Conservation (phyloP, 441 rosid species). For the Gossypium davidsonii region DNA sequence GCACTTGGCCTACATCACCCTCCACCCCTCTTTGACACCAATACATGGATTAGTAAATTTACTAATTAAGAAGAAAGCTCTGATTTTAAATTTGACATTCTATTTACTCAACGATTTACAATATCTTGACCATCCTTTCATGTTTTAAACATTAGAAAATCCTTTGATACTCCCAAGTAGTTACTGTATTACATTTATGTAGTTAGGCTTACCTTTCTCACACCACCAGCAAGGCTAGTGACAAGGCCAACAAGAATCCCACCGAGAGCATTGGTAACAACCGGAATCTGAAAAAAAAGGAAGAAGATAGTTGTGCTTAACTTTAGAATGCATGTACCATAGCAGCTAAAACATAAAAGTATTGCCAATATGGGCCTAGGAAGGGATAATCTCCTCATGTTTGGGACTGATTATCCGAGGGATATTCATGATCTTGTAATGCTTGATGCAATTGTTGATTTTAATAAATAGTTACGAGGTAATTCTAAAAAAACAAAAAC, state of each 20-base stretch:
- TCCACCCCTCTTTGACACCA: not conserved
- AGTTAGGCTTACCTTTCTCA: conserved; percentile 62
- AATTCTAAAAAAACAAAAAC: no score
- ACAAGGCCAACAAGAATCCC: conserved; percentile 97
- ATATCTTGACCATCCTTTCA: not conserved
- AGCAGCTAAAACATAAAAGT: not conserved
- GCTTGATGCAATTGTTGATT: no score
- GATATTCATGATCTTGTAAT: no score
- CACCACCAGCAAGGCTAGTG: conserved; percentile 93
- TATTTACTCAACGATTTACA: not conserved
- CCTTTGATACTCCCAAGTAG: not conserved
- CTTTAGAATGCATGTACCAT: not conserved
- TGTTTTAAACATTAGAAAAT: not conserved
- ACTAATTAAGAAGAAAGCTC: not conserved
- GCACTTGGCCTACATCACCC: not conserved
- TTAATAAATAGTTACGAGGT: no score
- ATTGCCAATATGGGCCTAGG: no score
- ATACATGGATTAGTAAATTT: not conserved
- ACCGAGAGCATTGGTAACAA: conserved; percentile 72
- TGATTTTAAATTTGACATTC: not conserved
- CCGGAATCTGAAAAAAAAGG: conserved; percentile 55
- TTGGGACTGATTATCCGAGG: no score
- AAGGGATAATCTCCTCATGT: no score
- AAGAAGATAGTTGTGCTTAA: not conserved
- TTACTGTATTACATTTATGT: not conserved